phyloP scores from a whole-genome alignment of 31 red algal species.

The Asparagopsis taxiformis region DNA sequence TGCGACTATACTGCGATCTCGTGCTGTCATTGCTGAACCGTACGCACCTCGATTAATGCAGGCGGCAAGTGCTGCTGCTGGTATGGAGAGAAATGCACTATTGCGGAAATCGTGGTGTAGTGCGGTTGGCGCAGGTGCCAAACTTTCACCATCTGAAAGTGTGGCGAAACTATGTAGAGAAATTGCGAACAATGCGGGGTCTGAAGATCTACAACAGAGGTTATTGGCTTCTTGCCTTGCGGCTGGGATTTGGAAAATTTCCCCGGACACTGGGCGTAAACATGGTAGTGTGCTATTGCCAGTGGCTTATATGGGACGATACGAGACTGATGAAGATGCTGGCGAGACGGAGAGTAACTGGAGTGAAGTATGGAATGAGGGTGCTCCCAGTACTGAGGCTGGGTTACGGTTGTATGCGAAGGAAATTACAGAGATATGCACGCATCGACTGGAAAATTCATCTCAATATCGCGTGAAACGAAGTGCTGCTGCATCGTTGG shows the following conservation, averaged over 20 bases:
- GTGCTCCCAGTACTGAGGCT: conserved; percentile 50
- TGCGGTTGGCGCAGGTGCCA: conserved; percentile 49
- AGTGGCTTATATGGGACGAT: conserved; percentile 65
- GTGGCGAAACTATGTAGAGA: conserved; percentile 36
- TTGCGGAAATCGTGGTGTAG: conserved; percentile 51
- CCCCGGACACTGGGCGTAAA: conserved; percentile 65
- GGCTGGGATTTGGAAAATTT: conserved; percentile 42
- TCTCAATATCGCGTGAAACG: conserved; percentile 66
- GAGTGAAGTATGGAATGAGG: conserved; percentile 74
- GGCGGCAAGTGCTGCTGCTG: conserved; percentile 39
- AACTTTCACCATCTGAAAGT: conserved; percentile 15
- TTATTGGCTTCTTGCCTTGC: conserved; percentile 53
- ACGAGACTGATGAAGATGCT: conserved; percentile 54
- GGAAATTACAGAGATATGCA: conserved; percentile 66
- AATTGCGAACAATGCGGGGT: conserved; percentile 34
- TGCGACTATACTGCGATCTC: conserved; percentile 26
- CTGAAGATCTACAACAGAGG: conserved; percentile 47
- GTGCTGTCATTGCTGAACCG: conserved; percentile 46
- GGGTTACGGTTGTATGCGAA: conserved; percentile 54
- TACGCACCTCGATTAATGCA: conserved; percentile 48
- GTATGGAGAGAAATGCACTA: conserved; percentile 37
- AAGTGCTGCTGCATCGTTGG: conserved; percentile 60
- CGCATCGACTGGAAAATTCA: conserved; percentile 33
- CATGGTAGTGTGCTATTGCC: conserved; percentile 59
- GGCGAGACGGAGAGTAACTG: conserved; percentile 25